Evolutionary conservation across 2,329 filamentous ascomycete species (phyloP).

Genomic region (Periconia sp.): DNA sequence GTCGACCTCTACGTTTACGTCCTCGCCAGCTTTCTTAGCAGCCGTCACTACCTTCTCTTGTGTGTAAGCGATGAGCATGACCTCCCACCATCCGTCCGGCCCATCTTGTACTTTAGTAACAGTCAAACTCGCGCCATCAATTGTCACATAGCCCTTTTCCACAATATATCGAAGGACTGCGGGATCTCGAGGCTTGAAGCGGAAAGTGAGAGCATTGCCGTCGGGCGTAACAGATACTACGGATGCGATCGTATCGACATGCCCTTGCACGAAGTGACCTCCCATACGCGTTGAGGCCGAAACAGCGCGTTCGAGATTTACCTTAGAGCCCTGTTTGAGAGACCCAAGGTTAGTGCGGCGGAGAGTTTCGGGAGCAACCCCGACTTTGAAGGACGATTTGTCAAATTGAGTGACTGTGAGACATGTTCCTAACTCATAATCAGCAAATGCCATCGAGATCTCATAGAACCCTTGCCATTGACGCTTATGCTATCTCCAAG

Average conservation of each 20-base stretch:
- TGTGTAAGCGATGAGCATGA: slow-evolving; percentile 97
- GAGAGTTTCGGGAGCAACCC: slow-evolving; percentile 93
- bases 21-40: slow-evolving; percentile 76
- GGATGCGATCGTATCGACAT: slow-evolving; percentile 87
- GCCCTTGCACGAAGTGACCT: slow-evolving; percentile 96
- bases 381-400: slow-evolving; percentile 77
- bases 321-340: slow-evolving; percentile 68
- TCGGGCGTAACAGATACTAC: slow-evolving; percentile 77
- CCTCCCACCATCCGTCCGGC: slow-evolving; percentile 84
- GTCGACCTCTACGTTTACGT: slow-evolving; percentile 92
- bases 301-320: slow-evolving; percentile 95
- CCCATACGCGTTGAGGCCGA: slow-evolving; percentile 93
- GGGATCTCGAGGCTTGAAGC: slow-evolving; percentile 74
- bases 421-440: slow-evolving; percentile 67
- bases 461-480: slow-evolving; percentile 67
- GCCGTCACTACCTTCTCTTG: slow-evolving; percentile 89
- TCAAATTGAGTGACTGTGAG: slow-evolving; percentile 84
- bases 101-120: slow-evolving; percentile 84
- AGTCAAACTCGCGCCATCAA: slow-evolving; percentile 94
- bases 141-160: slow-evolving; percentile 92
- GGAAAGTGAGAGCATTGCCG: slow-evolving; percentile 88
- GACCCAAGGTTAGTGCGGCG: slow-evolving; percentile 92
- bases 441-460: neutral
- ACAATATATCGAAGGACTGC: slow-evolving; percentile 85
- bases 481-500: slow-evolving; percentile 93